Evolutionary conservation across 1,284 basidiomycete genomes (phyloP).

Genomic region (Laetiporus sulphureus): DNA sequence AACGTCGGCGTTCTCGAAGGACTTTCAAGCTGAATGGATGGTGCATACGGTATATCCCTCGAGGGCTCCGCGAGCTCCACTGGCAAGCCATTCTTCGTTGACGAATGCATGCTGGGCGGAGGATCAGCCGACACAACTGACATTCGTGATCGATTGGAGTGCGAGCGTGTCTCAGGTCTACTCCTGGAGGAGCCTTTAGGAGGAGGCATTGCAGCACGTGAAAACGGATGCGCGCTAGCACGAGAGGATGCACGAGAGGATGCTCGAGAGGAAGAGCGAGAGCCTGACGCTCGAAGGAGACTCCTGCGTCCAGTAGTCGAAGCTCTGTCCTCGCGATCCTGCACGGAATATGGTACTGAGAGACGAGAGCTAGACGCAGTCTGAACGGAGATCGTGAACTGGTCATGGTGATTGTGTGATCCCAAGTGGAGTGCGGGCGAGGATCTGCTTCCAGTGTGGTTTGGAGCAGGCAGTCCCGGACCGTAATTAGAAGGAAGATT

Average conservation of each 20-base stretch:
- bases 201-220: constrained; percentile 8
- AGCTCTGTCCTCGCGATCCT: too few species aligned
- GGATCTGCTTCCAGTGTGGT: too few species aligned
- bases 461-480: too few species aligned
- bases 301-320: too few species aligned
- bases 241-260: constrained; percentile 7
- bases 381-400: too few species aligned
- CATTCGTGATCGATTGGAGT: not conserved
- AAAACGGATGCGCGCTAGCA: constrained; percentile 8
- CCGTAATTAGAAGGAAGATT: too few species aligned
- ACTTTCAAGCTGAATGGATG: not conserved
- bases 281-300: too few species aligned
- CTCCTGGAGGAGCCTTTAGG: constrained; percentile 11
- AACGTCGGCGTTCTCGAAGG: constrained; percentile 8
- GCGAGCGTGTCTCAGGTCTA: not conserved
- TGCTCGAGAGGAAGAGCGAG: constrained; percentile 10
- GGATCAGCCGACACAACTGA: not conserved
- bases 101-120: constrained; percentile 1
- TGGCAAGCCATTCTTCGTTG: not conserved
- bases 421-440: too few species aligned
- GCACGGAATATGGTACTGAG: too few species aligned
- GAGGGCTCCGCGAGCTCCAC: constrained; percentile 10
- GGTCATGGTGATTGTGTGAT: too few species aligned
- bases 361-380: too few species aligned
- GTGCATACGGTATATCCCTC: constrained; percentile 1